Evolutionary conservation across 2,329 filamentous ascomycete species (phyloP).

Genomic region (Huntiella decipiens): DNA sequence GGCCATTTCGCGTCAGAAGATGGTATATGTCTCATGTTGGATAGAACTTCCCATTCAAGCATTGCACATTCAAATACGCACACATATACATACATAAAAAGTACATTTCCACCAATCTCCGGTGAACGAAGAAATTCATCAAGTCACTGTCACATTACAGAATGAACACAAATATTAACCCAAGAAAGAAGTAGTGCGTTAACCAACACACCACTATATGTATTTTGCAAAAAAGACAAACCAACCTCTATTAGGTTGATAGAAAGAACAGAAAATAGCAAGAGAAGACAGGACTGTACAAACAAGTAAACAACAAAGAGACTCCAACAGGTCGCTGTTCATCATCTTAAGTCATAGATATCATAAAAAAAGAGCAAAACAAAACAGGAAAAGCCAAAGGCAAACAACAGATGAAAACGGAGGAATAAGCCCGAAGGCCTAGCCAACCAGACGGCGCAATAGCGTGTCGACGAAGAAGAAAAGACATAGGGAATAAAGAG

Average conservation of each 20-base stretch:
- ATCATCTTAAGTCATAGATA: slow-evolving; percentile 6
- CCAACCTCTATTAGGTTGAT: not conserved
- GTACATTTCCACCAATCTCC: too few relatives aligned
- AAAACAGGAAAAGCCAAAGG: slow-evolving; percentile 1
- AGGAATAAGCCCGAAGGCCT: not conserved
- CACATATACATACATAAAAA: too few relatives aligned
- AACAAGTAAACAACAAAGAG: slow-evolving; percentile 5
- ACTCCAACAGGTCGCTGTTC: slow-evolving; percentile 3
- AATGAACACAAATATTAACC: too few relatives aligned
- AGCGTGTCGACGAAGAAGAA: not conserved
- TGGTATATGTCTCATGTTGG: too few relatives aligned
- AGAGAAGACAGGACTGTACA: slow-evolving; percentile 1
- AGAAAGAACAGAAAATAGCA: slow-evolving; percentile 1
- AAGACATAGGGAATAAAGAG: slow-evolving; percentile 3
- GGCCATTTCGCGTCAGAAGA: too few relatives aligned
- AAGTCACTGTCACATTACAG: too few relatives aligned
- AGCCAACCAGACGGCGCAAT: not conserved
- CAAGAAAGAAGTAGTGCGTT: too few relatives aligned
- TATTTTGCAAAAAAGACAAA: too few relatives aligned
- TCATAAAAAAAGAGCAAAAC: slow-evolving; percentile 6
- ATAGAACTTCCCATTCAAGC: too few relatives aligned
- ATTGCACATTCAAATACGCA: too few relatives aligned
- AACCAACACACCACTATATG: too few relatives aligned
- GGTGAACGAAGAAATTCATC: too few relatives aligned
- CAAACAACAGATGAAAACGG: not conserved